phyloP scores from a whole-genome alignment of 2,329 filamentous ascomycete genomes.

The Parasarocladium wereldwijsianum region DNA sequence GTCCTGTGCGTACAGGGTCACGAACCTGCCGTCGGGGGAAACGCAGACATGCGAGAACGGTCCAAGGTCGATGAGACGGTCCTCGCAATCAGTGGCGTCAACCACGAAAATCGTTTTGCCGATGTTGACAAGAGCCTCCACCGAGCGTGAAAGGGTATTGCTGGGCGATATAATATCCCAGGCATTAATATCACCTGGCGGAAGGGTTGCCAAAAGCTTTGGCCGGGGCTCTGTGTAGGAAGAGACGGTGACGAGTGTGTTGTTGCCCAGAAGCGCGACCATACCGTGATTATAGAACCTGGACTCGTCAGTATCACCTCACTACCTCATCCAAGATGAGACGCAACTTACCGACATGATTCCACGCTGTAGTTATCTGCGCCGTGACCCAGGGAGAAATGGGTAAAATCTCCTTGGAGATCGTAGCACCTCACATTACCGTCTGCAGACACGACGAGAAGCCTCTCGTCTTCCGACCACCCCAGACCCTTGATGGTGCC shows the following conservation, averaged over 20 bases:
- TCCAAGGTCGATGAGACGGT: constrained; percentile 78
- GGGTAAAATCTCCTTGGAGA: constrained; percentile 86
- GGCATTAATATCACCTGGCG: constrained; percentile 65
- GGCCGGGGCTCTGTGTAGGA: constrained; percentile 85
- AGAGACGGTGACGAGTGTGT: constrained; percentile 72
- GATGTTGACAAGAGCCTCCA: constrained; percentile 82
- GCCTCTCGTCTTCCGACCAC: constrained; percentile 91
- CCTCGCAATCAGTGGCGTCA: constrained; percentile 80
- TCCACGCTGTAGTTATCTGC: constrained; percentile 78
- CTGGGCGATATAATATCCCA: constrained; percentile 84
- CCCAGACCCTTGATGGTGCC: constrained; percentile 76
- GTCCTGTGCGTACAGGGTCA: constrained; percentile 73
- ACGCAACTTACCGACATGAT: constrained; percentile 48
- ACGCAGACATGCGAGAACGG: constrained; percentile 85
- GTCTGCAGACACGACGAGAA: constrained; percentile 78
- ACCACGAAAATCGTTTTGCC: constrained; percentile 72
- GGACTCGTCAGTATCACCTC: constrained; percentile 6
- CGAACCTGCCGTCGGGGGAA: constrained; percentile 79
- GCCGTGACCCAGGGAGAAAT: constrained; percentile 82
- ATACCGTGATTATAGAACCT: constrained; percentile 83
- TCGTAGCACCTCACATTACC: constrained; percentile 85
- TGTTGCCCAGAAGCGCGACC: constrained; percentile 81
- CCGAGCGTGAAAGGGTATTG: constrained; percentile 78
- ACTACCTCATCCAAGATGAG: neutral
- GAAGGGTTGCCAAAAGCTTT: constrained; percentile 61